These are phyloP conservation scores for Simplicillium aogashimaense DNA, from an alignment of 2,329 filamentous ascomycete species.

Conservation along the genomic window DNA sequence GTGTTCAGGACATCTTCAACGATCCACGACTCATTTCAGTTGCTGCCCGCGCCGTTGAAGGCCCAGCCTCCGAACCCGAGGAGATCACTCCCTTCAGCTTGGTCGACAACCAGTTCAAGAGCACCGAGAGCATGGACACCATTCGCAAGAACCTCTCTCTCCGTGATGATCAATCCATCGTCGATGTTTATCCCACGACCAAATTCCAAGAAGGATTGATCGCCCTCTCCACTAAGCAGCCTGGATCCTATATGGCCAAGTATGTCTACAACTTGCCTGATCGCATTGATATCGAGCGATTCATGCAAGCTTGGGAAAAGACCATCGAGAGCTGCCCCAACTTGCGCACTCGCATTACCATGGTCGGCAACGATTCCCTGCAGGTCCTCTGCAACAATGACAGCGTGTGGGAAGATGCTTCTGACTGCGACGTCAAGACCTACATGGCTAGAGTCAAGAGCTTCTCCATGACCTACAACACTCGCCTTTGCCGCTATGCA, in stretches of 20 bases:
- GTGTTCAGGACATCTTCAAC: background rate
- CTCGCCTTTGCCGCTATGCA: constrained; percentile 22
- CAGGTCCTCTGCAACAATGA: background rate
- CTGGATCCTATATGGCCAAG: constrained; percentile 12
- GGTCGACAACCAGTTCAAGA: background rate
- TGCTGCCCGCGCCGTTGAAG: background rate
- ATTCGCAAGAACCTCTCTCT: background rate
- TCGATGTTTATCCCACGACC: constrained; percentile 8
- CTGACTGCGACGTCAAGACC: background rate
- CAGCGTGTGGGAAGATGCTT: background rate
- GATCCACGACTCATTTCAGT: background rate
- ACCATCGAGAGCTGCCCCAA: background rate
- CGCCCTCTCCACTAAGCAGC: constrained; percentile 8
- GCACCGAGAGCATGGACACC: background rate
- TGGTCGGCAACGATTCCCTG: background rate
- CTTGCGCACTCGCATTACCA: background rate
- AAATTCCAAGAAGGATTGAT: constrained; percentile 8
- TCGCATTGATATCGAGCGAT: constrained; percentile 1
- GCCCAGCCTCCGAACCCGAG: background rate
- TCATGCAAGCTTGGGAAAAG: constrained; percentile 13
- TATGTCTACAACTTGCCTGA: constrained; percentile 11
- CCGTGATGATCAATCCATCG: background rate
- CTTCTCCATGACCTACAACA: background rate
- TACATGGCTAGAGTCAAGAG: background rate
- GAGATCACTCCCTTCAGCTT: background rate